A percentile compares a stretch with the other conserved stretches of the same genome.
Conservation (phyloP, 208 protist genomes). For the Phytomonas sp. region DNA sequence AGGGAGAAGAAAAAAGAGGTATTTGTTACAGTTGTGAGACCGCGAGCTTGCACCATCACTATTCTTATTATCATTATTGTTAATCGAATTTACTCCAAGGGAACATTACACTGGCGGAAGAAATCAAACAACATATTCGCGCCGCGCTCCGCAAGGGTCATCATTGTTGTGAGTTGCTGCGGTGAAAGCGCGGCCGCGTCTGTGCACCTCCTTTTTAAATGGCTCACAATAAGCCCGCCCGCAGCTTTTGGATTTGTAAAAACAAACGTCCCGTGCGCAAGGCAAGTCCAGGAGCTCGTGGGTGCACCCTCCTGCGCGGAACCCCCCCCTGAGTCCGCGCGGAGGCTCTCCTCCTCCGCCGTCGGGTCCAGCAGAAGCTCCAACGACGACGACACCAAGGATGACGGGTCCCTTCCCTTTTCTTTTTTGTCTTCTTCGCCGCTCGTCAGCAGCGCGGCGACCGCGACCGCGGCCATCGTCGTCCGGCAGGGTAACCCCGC, state of each 20-base stretch:
- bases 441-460: constrained; percentile 20
- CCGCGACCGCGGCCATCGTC: constrained; percentile 62
- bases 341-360: constrained; percentile 35
- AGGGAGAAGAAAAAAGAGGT: neutral
- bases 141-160: constrained; percentile 45
- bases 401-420: neutral
- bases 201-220: neutral
- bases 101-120: constrained; percentile 66
- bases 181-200: constrained; percentile 13
- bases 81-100: constrained; percentile 20
- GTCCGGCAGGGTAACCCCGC: constrained; percentile 75
- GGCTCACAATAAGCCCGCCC: constrained; percentile 24
- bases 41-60: no score
- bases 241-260: constrained; percentile 47
- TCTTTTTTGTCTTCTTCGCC: neutral
- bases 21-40: no score
- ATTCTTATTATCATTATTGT: no score
- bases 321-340: constrained; percentile 3
- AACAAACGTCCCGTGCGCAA: constrained; percentile 25
- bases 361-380: constrained; percentile 64
- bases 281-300: no score
- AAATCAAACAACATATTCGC: constrained; percentile 57
- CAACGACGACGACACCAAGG: constrained; percentile 4
- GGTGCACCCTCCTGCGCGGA: no score
- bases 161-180: constrained; percentile 36